Evolutionary conservation across 306 rosid genomes (phyloP), one percentile per base, ranked within the genome.

Genomic region (Vachellia collinsii): DNA sequence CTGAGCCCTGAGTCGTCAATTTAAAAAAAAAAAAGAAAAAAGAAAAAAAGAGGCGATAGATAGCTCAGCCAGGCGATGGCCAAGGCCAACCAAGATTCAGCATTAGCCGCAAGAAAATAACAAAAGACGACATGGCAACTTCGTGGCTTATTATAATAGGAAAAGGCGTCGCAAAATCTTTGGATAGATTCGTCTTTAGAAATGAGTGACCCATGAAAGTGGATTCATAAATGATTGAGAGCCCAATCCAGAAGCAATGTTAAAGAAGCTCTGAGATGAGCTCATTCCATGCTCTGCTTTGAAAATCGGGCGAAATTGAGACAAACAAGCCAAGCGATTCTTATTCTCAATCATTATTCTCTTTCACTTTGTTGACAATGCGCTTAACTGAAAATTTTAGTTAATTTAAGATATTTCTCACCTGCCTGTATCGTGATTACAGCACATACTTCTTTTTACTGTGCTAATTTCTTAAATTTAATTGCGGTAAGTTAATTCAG

Each of bases 281-380:
- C 39, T 17, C 39, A 51, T 3, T 22, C 22, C 17, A 51, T 51
- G 22, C 22, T 19, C 63, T 43, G 34, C 38, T 77, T 50, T 23
- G 50, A 56, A 43, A 37, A 56, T 23, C 1, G 39, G 17, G 16
- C 13, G 82, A 72, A 83, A 74, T 67, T 46, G 69, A 69, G 80
- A 39, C 41, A 64, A 76, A 74, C 86, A 46, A 9, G 13, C 20
- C 42, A 78, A 56, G 75, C 36, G 73, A 74, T 74, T 83, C 68
- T 59, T 63, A 1, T 5, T 70, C 77, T 76, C n/a, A 29, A 29
- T 29, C 58, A 23, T 36, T 11, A 68, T 79, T 74, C 16, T 74
- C 16, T 12, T 8, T 17, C 37, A 16, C 51, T 71, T 77, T 36
- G 36, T 83, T 43, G 71, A 53, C 29, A 72, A 70, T 17, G 8